Conservation (phyloP, 768 basidiomycete species). For the Lyophyllum shimeji region DNA sequence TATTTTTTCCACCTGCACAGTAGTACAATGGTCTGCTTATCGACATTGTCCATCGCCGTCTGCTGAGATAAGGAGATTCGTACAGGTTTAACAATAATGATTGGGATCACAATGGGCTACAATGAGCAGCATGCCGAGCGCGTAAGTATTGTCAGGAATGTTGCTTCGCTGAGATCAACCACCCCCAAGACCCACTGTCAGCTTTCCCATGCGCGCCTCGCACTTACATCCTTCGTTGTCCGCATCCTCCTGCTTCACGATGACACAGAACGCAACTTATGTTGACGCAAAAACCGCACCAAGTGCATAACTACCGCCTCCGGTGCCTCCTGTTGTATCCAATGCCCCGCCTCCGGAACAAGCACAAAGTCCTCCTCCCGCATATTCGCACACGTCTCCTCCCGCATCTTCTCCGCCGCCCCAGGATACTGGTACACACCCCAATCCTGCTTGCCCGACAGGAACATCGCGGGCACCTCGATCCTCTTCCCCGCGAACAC, state of each 20-base stretch:
- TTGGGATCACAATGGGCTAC: not conserved
- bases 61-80: no score
- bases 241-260: not conserved
- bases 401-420: slow-evolving; percentile 44
- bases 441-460: slow-evolving; percentile 60
- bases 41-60: not conserved
- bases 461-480: slow-evolving; percentile 54
- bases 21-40: not conserved
- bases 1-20: slow-evolving; percentile 1
- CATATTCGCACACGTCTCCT: slow-evolving; percentile 33
- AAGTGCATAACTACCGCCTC: slow-evolving; percentile 40
- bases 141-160: not conserved
- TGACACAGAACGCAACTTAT: not conserved
- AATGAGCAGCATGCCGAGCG: no score
- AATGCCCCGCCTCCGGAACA: slow-evolving; percentile 58
- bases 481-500: slow-evolving; percentile 47
- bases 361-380: slow-evolving; percentile 46
- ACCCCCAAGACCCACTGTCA: not conserved
- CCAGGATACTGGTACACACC: slow-evolving; percentile 57
- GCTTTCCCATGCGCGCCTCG: no score
- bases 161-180: not conserved
- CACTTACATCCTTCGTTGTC: not conserved
- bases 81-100: not conserved
- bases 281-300: slow-evolving; percentile 36
- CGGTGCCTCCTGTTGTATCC: slow-evolving; percentile 61